Base-by-base conservation (phyloP, 257 asterid genomes). In the Scutellaria barbata region DNA sequence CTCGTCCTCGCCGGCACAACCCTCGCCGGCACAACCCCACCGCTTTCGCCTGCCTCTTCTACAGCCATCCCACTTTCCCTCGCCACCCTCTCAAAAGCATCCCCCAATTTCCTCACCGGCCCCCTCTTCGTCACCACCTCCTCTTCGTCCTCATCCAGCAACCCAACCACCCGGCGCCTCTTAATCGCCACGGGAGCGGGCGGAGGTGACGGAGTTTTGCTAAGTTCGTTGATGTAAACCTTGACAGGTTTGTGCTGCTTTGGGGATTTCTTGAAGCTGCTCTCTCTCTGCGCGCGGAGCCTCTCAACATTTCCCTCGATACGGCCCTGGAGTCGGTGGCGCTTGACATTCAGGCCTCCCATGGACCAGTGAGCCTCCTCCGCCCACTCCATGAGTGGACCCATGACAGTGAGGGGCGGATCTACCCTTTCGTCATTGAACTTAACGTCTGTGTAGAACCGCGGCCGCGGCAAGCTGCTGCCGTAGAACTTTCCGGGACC, bases 401-500 rank as follows among this genome's bases (percentile, higher is more conserved):
- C 97, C 83, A 73, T 76, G 62, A 94, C 95, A 1, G 97, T 41
- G 2, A 48, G 75, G 0, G 97, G 96, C 47, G 98, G 98, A 55
- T 90, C 96, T 1, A 91, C 90, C 12, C 96, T 69, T 14, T 83
- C 82, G 0, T 71, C 85, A 82, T 75, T 87, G 75, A 77, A 41
- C 66, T 84, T 87, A 30, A 85, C 87, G 68, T 87, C 94, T 18
- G 90, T 69, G 85, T 87, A 88, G 81, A 86, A 66, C 7, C 91
- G 81, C 5, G 97, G 98, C 69, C 98, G 85, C 0, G 98, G 98
- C 1, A 94, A 87, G 81, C 95, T 87, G 84, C 90, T 85, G 77
- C 98, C 98, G 39, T 94, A 94, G 84, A 94, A 94, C 7, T 87
- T 94, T 3, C 95, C 96, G 1, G 96, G 97, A 22, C 95, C 96